These are phyloP conservation scores for Pseudopyricularia javanii DNA, from an alignment of 2,329 filamentous ascomycete species.

Conservation along the genomic window DNA sequence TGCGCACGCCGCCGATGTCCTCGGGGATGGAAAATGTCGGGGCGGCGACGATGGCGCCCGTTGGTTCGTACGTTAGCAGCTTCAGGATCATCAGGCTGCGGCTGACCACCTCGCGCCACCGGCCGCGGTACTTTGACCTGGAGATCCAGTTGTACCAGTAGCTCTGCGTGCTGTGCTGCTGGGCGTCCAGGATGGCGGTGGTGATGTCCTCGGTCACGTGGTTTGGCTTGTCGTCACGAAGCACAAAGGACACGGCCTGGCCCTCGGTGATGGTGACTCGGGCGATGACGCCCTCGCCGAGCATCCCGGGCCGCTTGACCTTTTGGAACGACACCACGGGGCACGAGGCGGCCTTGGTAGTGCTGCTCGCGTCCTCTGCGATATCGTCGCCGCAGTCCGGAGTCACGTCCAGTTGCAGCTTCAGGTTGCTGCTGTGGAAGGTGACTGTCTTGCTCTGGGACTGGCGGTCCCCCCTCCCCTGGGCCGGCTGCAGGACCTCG, in stretches of 20 bases:
- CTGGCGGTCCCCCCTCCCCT: slow-evolving; percentile 19
- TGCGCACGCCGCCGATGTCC: slow-evolving; percentile 52
- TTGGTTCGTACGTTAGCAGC: slow-evolving; percentile 66
- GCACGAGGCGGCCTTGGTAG: slow-evolving; percentile 15
- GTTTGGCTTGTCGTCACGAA: slow-evolving; percentile 48
- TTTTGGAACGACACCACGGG: slow-evolving; percentile 45
- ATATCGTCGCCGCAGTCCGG: slow-evolving; percentile 45
- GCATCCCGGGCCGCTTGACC: slow-evolving; percentile 34
- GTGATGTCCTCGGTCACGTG: slow-evolving; percentile 48
- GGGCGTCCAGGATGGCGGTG: slow-evolving; percentile 40
- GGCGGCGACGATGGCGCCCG: slow-evolving; percentile 63
- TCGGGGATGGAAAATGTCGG: slow-evolving; percentile 70
- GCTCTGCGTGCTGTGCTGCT: slow-evolving; percentile 57
- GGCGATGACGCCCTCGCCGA: slow-evolving; percentile 51
- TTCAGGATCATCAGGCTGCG: slow-evolving; percentile 65
- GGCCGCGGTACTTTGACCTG: slow-evolving; percentile 57
- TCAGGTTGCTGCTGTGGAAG: slow-evolving; percentile 45
- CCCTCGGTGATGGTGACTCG: slow-evolving; percentile 49
- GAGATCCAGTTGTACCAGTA: slow-evolving; percentile 67
- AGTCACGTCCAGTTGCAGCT: slow-evolving; percentile 56
- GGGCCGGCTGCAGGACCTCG: slow-evolving; percentile 33
- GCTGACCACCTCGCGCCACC: slow-evolving; percentile 60
- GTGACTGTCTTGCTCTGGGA: slow-evolving; percentile 45
- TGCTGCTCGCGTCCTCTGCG: slow-evolving; percentile 10
- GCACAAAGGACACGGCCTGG: slow-evolving; percentile 56